Percentiles rank a stretch among this genome's conserved stretches.
Conservation (phyloP, 768 basidiomycete genomes). For the Mycena kentingensis region DNA sequence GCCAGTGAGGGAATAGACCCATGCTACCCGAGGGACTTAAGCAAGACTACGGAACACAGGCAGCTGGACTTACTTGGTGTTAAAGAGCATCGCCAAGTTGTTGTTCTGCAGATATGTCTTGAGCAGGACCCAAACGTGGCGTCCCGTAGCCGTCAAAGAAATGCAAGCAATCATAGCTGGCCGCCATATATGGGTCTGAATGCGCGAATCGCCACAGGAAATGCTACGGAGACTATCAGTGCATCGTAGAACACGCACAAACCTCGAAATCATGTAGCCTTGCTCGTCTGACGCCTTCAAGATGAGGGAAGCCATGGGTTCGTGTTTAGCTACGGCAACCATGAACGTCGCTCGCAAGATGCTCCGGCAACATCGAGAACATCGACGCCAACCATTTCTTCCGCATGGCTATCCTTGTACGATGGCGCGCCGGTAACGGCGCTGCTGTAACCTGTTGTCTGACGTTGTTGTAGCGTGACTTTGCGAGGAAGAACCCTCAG, state of each 20-base stretch:
- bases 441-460: too few species aligned
- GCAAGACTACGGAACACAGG: not conserved
- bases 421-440: too few species aligned
- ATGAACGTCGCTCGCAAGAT: too few species aligned
- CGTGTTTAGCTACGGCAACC: too few species aligned
- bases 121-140: slow-evolving; percentile 9
- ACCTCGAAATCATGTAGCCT: slow-evolving; percentile 13
- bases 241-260: not conserved
- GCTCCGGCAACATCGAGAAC: too few species aligned
- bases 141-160: slow-evolving; percentile 11
- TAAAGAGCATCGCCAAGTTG: slow-evolving; percentile 2
- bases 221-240: not conserved
- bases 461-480: too few species aligned
- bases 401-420: too few species aligned
- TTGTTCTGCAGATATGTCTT: slow-evolving; percentile 4
- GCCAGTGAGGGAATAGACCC: slow-evolving; percentile 13
- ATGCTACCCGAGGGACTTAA: slow-evolving; percentile 5
- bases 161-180: slow-evolving; percentile 10
- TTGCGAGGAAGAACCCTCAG: too few species aligned
- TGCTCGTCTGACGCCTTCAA: not conserved
- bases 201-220: slow-evolving; percentile 8
- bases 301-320: too few species aligned
- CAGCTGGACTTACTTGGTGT: not conserved
- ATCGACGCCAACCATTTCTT: too few species aligned
- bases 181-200: slow-evolving; percentile 8